Evolutionary conservation across 768 basidiomycete species (phyloP).

Genomic region (Russula foetens): DNA sequence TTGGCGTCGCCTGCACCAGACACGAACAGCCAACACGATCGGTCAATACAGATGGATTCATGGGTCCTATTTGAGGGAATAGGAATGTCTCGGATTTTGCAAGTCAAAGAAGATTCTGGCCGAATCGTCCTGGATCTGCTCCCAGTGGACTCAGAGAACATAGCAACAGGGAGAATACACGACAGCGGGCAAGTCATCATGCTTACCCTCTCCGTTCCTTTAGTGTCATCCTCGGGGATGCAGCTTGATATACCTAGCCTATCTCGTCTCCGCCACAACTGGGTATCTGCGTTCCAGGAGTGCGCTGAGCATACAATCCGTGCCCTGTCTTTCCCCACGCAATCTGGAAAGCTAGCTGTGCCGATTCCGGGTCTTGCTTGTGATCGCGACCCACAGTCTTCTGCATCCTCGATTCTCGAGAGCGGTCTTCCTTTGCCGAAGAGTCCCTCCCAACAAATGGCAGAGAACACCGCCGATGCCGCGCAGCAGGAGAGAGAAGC

Average conservation of each 20-base stretch:
- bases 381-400: conserved; percentile 28
- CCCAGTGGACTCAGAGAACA: conserved; percentile 34
- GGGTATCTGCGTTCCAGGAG: conserved; percentile 46
- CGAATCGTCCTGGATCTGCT: conserved; percentile 41
- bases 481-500: conserved; percentile 52
- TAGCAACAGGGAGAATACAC: conserved; percentile 32
- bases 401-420: conserved; percentile 33
- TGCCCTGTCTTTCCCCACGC: conserved; percentile 34
- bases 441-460: conserved; percentile 59
- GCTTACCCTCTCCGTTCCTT: conserved; percentile 29
- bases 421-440: conserved; percentile 55
- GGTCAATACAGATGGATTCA: conserved; percentile 23
- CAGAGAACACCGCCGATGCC: conserved; percentile 25
- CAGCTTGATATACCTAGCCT: conserved; percentile 26
- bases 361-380: conserved; percentile 25
- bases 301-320: conserved; percentile 43
- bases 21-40: conserved; percentile 17
- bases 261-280: conserved; percentile 28
- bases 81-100: conserved; percentile 44
- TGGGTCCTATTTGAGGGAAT: conserved; percentile 38
- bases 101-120: conserved; percentile 32
- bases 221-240: conserved; percentile 24
- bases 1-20: conserved; percentile 35
- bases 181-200: conserved; percentile 28
- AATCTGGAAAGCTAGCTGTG: conserved; percentile 25